Percentiles rank a stretch among this genome's conserved stretches.
These are phyloP conservation scores for Carnegiea gigantea DNA, from an alignment of 179 eudicot species.

Conservation along the genomic window DNA sequence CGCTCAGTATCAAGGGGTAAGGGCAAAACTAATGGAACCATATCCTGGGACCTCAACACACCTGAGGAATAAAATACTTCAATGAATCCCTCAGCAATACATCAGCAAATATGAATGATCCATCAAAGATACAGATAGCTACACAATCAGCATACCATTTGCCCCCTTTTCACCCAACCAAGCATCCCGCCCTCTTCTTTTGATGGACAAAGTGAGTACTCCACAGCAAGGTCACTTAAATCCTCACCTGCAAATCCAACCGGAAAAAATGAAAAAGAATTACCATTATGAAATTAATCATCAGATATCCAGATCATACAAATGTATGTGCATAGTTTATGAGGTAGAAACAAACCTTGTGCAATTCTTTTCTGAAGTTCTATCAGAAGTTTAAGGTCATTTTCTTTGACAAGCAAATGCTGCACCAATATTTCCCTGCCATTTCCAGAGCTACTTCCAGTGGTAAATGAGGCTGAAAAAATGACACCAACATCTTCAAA, in stretches of 20 bases:
- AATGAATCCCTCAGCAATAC: neutral
- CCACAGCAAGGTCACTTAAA: slow-evolving; percentile 85
- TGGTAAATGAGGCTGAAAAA: slow-evolving; percentile 63
- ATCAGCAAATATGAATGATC: neutral
- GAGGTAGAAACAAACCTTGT: slow-evolving; percentile 48
- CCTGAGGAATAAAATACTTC: neutral
- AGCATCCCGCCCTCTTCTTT: slow-evolving; percentile 97
- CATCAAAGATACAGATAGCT: slow-evolving; percentile 5
- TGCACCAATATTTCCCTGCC: slow-evolving; percentile 88
- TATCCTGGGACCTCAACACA: neutral
- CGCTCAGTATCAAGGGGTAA: neutral
- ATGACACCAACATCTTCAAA: slow-evolving; percentile 5
- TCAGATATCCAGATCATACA: neutral
- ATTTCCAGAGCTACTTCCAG: slow-evolving; percentile 51
- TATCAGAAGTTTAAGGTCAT: slow-evolving; percentile 61
- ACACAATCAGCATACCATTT: slow-evolving; percentile 70
- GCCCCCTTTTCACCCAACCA: slow-evolving; percentile 98
- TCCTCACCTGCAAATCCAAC: slow-evolving; percentile 67
- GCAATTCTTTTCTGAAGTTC: slow-evolving; percentile 80
- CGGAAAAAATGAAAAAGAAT: neutral
- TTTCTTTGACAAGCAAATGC: slow-evolving; percentile 93
- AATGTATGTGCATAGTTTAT: neutral
- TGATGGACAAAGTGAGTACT: slow-evolving; percentile 86
- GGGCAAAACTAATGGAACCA: neutral
- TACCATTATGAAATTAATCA: slow-evolving; percentile 11